A percentile compares a stretch with the other conserved stretches of the same genome.
Conservation (phyloP, 83 land plant genomes). For the Picea engelmannii region DNA sequence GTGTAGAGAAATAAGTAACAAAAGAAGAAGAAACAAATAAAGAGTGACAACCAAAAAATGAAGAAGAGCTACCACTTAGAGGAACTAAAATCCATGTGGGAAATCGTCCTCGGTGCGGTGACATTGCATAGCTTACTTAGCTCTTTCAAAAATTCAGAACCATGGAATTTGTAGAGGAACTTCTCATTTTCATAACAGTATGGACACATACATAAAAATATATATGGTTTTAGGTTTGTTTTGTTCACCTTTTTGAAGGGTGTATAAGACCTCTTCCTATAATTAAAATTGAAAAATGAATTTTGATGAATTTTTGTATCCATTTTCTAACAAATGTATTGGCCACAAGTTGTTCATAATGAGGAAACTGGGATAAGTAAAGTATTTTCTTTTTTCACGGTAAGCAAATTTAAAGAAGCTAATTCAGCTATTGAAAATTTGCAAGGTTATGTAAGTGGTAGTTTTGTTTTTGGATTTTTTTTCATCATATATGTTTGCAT, state of each 20-base stretch:
- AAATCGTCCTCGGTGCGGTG: background rate
- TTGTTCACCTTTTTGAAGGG: too few relatives aligned
- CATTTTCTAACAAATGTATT: background rate
- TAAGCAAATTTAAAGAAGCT: constrained; percentile 26
- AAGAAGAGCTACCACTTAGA: too few relatives aligned
- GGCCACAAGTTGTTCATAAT: constrained; percentile 29
- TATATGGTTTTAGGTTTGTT: too few relatives aligned
- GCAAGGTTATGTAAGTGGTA: constrained; percentile 38
- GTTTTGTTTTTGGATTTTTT: background rate
- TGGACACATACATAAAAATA: too few relatives aligned
- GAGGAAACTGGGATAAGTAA: constrained; percentile 35
- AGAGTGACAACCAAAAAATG: background rate
- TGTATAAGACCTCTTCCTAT: too few relatives aligned
- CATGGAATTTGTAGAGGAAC: constrained; percentile 3
- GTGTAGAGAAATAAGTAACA: background rate
- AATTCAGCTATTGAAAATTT: constrained; percentile 30
- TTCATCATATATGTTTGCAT: background rate
- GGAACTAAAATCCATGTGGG: background rate
- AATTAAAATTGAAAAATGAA: too few relatives aligned
- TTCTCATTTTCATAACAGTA: background rate
- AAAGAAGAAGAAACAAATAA: too few relatives aligned
- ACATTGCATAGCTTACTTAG: background rate
- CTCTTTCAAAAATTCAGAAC: background rate
- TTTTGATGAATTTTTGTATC: background rate
- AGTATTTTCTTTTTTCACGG: constrained; percentile 35